phyloP scores from a whole-genome alignment of 805 yeast species.

The Torulaspora microellipsoides region DNA sequence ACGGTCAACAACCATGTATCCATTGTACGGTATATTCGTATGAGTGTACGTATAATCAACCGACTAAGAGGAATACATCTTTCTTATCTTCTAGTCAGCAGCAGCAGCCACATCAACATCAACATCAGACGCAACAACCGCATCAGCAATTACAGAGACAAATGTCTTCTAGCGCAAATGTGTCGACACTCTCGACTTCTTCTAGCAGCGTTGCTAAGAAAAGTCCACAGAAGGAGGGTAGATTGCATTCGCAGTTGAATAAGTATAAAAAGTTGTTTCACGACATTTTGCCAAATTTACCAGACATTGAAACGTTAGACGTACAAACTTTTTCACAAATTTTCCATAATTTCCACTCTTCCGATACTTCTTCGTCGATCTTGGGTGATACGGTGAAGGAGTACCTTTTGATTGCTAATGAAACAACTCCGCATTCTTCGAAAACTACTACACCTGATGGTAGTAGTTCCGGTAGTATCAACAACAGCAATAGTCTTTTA shows the following conservation, averaged over 20 bases:
- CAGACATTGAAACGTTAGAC: conserved; percentile 26
- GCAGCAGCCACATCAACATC: conserved; percentile 3
- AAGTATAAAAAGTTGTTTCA: conserved; percentile 25
- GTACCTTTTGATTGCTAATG: conserved; percentile 18
- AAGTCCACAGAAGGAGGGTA: conserved; percentile 12
- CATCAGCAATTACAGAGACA: neutral
- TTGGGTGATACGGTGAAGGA: conserved; percentile 26
- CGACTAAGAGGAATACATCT: conserved; percentile 38
- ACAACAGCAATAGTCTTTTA: neutral
- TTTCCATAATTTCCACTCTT: conserved; percentile 18
- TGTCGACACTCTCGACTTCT: no score
- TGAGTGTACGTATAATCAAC: conserved; percentile 80
- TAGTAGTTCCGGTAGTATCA: conserved; percentile 5
- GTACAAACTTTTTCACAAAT: conserved; percentile 26
- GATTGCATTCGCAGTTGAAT: conserved; percentile 17
- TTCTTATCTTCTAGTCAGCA: conserved; percentile 1
- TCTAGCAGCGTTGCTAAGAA: conserved; percentile 1
- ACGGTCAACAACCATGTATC: conserved; percentile 78
- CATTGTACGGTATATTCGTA: conserved; percentile 86
- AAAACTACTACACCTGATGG: conserved; percentile 16
- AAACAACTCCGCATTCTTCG: conserved; percentile 11
- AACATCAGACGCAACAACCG: conserved; percentile 1
- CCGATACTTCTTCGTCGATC: conserved; percentile 3
- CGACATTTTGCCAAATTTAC: conserved; percentile 26
- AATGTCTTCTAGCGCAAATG: no score